Conservation (phyloP, 2,329 filamentous ascomycete species). For the Fusarium longipes region DNA sequence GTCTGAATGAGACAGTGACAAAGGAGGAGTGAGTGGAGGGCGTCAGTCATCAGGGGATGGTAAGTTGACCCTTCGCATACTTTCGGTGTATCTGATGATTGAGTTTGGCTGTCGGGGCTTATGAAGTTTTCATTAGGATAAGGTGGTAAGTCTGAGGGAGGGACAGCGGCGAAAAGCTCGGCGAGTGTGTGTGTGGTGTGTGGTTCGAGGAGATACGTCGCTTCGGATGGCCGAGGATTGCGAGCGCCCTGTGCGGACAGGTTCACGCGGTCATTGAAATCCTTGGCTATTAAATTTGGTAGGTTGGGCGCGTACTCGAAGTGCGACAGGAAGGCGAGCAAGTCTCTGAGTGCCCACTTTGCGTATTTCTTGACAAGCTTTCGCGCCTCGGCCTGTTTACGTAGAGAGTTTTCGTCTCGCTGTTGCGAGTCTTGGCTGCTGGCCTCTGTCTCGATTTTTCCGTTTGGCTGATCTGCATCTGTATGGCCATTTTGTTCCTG, state of each 20-base stretch:
- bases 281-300: slow-evolving; percentile 68
- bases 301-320: slow-evolving; percentile 84
- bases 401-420: slow-evolving; percentile 18
- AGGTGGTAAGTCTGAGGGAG: slow-evolving; percentile 73
- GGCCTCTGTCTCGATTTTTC: background rate
- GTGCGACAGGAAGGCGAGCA: slow-evolving; percentile 75
- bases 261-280: slow-evolving; percentile 68
- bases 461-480: slow-evolving; percentile 4
- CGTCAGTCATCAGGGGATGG: slow-evolving; percentile 82
- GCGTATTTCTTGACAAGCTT: slow-evolving; percentile 79
- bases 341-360: slow-evolving; percentile 81
- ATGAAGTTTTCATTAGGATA: slow-evolving; percentile 66
- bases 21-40: slow-evolving; percentile 80
- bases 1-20: slow-evolving; percentile 85
- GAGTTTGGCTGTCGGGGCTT: slow-evolving; percentile 42
- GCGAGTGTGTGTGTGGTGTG: slow-evolving; percentile 62
- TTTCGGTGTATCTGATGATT: slow-evolving; percentile 48
- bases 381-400: slow-evolving; percentile 52
- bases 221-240: slow-evolving; percentile 53
- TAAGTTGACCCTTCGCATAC: slow-evolving; percentile 67
- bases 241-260: slow-evolving; percentile 62
- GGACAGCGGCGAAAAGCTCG: slow-evolving; percentile 76
- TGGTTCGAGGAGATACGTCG: slow-evolving; percentile 40
- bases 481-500: slow-evolving; percentile 5
- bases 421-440: slow-evolving; percentile 3